These are phyloP conservation scores for Alternaria sp. DNA, from an alignment of 2,329 filamentous ascomycete species.

Conservation along the genomic window DNA sequence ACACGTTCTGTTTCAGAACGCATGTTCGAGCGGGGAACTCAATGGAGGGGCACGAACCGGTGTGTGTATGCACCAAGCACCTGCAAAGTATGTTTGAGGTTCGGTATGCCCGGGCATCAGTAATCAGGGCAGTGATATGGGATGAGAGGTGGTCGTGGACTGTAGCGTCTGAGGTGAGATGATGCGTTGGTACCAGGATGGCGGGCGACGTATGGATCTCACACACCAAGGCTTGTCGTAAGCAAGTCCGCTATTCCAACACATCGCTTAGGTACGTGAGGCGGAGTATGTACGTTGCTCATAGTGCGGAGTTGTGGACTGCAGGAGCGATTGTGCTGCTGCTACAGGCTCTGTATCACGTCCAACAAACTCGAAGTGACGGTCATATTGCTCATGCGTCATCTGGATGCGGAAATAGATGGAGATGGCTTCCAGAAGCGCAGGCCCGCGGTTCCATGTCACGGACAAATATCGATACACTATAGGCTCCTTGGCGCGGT, in stretches of 20 bases:
- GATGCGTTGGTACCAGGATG: not conserved
- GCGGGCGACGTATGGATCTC: not conserved
- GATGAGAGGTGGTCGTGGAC: not conserved
- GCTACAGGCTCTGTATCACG: not conserved
- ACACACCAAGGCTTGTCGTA: not conserved
- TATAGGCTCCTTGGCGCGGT: not conserved
- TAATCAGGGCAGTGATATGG: not conserved
- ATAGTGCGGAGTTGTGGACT: not conserved
- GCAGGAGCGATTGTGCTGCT: not conserved
- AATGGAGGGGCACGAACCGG: not conserved
- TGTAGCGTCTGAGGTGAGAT: not conserved
- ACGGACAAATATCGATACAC: not conserved
- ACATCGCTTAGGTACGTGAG: not conserved
- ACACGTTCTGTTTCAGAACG: not conserved
- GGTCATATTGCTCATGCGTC: not conserved
- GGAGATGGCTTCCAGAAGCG: not conserved
- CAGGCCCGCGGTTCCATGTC: not conserved
- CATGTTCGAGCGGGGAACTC: not conserved
- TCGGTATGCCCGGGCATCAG: not conserved
- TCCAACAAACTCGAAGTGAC: not conserved
- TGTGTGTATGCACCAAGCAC: not conserved
- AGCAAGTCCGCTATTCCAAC: not conserved
- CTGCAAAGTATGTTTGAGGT: not conserved
- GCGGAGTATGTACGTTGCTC: not conserved
- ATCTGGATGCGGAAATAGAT: not conserved